phyloP scores from a whole-genome alignment of 2,329 filamentous ascomycete genomes.

The Epichloe glyceriae region DNA sequence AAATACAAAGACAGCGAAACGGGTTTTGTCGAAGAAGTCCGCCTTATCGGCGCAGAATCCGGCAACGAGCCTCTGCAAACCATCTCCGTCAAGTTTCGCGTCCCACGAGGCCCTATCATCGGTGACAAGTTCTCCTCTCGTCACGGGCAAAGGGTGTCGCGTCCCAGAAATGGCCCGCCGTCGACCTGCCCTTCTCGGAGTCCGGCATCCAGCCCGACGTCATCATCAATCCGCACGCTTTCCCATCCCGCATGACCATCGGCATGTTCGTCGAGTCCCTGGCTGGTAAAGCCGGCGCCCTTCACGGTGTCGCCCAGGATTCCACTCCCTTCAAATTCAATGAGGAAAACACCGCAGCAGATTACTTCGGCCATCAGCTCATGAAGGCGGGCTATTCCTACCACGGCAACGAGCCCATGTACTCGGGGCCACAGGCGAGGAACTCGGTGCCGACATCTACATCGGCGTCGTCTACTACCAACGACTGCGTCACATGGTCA shows the following conservation, averaged over 20 bases:
- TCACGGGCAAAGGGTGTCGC: conserved; percentile 93
- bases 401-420: conserved; percentile 97
- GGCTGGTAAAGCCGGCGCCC: conserved; percentile 83
- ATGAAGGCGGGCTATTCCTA: conserved; percentile 95
- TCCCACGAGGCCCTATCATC: conserved; percentile 82
- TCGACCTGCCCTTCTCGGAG: conserved; percentile 95
- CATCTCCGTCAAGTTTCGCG: conserved; percentile 82
- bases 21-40: conserved; percentile 85
- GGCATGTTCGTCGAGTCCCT: conserved; percentile 98
- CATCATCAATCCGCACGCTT: conserved; percentile 99
- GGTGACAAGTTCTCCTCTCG: conserved; percentile 99
- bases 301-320: conserved; percentile 93
- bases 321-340: conserved; percentile 91
- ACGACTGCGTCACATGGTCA: conserved; percentile 96
- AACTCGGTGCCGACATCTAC: conserved; percentile 91
- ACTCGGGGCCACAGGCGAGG: conserved; percentile 89
- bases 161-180: conserved; percentile 87
- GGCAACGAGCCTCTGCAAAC: conserved; percentile 76
- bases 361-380: conserved; percentile 94
- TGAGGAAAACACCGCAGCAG: conserved; percentile 79
- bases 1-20: conserved; percentile 90
- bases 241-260: conserved; percentile 98
- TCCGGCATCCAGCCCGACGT: conserved; percentile 92
- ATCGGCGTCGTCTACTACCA: conserved; percentile 97
- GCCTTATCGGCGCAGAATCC: conserved; percentile 73